Percentiles rank a stretch among this genome's conserved stretches.
These are phyloP conservation scores for Apium graveolens DNA, from an alignment of 129 eudicot species.

Conservation along the genomic window DNA sequence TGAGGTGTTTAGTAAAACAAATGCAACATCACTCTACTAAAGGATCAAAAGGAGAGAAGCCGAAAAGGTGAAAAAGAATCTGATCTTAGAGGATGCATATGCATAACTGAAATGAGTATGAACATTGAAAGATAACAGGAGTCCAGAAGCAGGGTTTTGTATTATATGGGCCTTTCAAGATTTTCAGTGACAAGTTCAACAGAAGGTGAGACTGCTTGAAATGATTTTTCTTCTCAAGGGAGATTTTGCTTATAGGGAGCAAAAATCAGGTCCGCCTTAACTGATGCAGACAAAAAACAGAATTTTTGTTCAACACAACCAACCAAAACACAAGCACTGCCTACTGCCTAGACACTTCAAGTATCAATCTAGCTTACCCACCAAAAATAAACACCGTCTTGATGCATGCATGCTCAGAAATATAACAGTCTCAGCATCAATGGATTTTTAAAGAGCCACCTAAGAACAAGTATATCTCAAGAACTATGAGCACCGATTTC, in stretches of 20 bases:
- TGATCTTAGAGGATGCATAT: neutral
- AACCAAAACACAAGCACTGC: neutral
- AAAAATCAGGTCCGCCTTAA: neutral
- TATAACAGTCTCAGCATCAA: neutral
- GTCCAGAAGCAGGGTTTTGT: neutral
- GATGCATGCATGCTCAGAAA: neutral
- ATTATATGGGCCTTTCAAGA: neutral
- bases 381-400: neutral
- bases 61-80: neutral
- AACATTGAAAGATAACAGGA: neutral
- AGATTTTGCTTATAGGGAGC: neutral
- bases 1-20: neutral
- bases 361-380: neutral
- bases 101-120: neutral
- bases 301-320: neutral
- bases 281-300: neutral
- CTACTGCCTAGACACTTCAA: neutral
- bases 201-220: neutral
- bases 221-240: neutral
- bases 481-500: neutral
- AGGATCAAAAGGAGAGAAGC: neutral
- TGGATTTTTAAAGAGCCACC: neutral
- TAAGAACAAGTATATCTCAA: neutral
- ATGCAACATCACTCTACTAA: neutral
- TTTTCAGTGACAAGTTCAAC: neutral